These are phyloP conservation scores for Citrus trifoliata DNA, from an alignment of 345 rosid genomes.

Conservation along the genomic window DNA sequence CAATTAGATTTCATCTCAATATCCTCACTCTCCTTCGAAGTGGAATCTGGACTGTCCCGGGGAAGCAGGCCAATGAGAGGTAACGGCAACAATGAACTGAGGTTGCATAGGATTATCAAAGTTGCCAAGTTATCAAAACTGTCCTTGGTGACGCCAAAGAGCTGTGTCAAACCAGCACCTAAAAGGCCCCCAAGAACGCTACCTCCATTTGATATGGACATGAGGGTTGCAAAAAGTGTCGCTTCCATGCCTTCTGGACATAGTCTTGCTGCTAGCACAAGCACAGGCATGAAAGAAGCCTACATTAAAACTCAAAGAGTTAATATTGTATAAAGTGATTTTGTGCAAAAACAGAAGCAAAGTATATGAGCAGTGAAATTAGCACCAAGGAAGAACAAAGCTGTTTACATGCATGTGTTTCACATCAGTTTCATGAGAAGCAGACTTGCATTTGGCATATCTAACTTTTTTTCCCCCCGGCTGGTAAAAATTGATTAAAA, in stretches of 20 bases:
- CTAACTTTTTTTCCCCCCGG: no score
- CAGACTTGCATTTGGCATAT: background rate
- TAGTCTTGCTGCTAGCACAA: conserved; percentile 82
- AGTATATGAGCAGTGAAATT: background rate
- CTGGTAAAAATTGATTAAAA: background rate
- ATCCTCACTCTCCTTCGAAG: conserved; percentile 40
- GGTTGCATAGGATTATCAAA: conserved; percentile 82
- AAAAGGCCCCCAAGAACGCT: conserved; percentile 87
- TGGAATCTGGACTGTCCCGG: conserved; percentile 35
- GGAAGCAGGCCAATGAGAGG: conserved; percentile 92
- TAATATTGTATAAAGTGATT: background rate
- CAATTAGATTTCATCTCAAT: conserved; percentile 77
- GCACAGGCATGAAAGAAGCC: conserved; percentile 99
- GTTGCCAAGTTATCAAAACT: conserved; percentile 62
- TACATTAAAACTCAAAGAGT: conserved; percentile 24
- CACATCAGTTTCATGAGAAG: background rate
- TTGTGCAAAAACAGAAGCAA: background rate
- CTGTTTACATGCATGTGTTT: background rate
- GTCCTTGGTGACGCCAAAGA: conserved; percentile 80
- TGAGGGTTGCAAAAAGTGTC: conserved; percentile 90
- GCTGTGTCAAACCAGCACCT: conserved; percentile 83
- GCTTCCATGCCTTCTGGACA: conserved; percentile 99
- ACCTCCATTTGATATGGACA: conserved; percentile 94
- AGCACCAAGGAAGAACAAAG: background rate
- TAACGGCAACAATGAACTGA: conserved; percentile 89